Evolutionary conservation across 768 basidiomycete genomes (phyloP), one percentile per base, ranked within the genome.

Genomic region (Lentinus tigrinus): DNA sequence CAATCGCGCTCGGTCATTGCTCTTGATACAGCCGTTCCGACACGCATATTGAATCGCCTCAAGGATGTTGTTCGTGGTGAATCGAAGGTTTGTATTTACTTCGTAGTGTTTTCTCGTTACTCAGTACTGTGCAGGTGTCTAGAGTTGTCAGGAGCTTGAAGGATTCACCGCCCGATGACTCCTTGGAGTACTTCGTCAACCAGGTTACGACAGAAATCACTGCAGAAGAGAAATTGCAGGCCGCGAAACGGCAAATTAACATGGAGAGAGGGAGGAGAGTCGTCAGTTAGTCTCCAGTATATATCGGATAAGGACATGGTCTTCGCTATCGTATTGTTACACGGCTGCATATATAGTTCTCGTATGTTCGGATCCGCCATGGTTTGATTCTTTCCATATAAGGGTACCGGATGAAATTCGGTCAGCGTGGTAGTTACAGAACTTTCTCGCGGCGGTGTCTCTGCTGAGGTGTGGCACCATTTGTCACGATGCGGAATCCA

Each of bases 161-260:
- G 17, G 86, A 88, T 58, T 74, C 82, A 31, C 78, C 78, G 2
- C 69, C 75, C 1, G 81, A 81, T 26, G 70, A 77, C 1, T 63
- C 78, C 8, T 65, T 78, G 28, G 80, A 78, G 4, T 65, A 67
- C n/a, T 69, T 88, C 52, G 69, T 88, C 4, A 78, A 79, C 37
- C 86, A 89, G 62, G 76, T 78, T n/a, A 75, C 73, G 43, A 84
- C 83, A 51, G 88, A 90, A 57, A 73, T 89, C 4, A 71, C 83
- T 7, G 87, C 88, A 2, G 82, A 85, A 47, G 89, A 91, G 70
- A 89, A 88, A 69, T 70, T 91, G 50, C 78, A 84, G 47, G 73
- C 79, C 13, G 66, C 68, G 10, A 64, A 66, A 48, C 58, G 66
- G 10, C 62, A 69, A 40, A 69, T 69, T 13, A 55, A 57, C 14